Evolutionary conservation across 352 stramenopile genomes (phyloP).

Genomic region (Hyaloperonospora brassicae): DNA sequence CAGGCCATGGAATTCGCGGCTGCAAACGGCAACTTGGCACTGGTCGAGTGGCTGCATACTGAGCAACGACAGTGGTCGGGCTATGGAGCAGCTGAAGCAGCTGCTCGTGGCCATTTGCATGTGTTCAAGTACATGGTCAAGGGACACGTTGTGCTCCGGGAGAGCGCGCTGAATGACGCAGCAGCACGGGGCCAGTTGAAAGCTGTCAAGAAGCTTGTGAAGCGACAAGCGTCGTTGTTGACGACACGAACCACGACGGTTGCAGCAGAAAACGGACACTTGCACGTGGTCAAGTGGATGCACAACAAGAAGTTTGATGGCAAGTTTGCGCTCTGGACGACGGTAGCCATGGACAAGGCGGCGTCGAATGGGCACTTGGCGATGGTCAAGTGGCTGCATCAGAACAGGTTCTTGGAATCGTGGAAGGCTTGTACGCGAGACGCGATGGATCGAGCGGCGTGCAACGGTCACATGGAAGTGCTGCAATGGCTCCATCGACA

Average conservation of each 20-base stretch:
- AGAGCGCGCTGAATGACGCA: slow-evolving; percentile 22
- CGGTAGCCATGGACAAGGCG: slow-evolving; percentile 25
- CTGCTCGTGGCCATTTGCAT: slow-evolving; percentile 25
- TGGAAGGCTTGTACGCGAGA: slow-evolving; percentile 29
- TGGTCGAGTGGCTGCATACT: slow-evolving; percentile 33
- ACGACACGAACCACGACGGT: slow-evolving; percentile 25
- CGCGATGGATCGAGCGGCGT: slow-evolving; percentile 25
- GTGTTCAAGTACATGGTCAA: slow-evolving; percentile 37
- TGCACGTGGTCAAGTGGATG: slow-evolving; percentile 30
- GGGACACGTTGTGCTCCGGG: slow-evolving; percentile 22
- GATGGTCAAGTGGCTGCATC: slow-evolving; percentile 35
- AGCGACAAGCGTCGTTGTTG: slow-evolving; percentile 7
- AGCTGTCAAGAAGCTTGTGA: slow-evolving; percentile 24
- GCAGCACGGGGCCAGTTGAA: slow-evolving; percentile 28
- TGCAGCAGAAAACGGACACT: slow-evolving; percentile 20
- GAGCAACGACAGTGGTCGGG: slow-evolving; percentile 26
- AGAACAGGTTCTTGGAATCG: slow-evolving; percentile 25
- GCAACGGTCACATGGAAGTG: slow-evolving; percentile 20
- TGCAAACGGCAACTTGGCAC: slow-evolving; percentile 25
- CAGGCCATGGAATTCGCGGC: slow-evolving; percentile 28
- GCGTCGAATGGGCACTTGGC: slow-evolving; percentile 23
- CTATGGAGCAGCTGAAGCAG: slow-evolving; percentile 27
- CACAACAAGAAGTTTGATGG: slow-evolving; percentile 25
- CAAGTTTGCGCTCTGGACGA: slow-evolving; percentile 27
- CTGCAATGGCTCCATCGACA: slow-evolving; percentile 28